These are phyloP conservation scores for Arabidopsis thaliana DNA, from an alignment of 345 rosid species.

Conservation along the genomic window DNA sequence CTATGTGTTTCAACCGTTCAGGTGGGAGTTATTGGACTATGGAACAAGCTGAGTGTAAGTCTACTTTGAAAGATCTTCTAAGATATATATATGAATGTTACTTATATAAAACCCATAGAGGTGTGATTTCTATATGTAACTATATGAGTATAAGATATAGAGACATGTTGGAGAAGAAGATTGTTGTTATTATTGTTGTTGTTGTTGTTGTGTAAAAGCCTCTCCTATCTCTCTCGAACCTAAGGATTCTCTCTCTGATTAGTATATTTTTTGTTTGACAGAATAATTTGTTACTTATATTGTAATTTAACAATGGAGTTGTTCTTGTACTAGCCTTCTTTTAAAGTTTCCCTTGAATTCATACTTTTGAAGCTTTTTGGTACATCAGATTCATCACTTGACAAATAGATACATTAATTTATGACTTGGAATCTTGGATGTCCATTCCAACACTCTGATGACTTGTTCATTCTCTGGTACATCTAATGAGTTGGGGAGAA, in stretches of 20 bases:
- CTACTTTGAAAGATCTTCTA: constrained; percentile 22
- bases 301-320: constrained; percentile 31
- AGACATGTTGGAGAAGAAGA: constrained; percentile 40
- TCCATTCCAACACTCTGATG: constrained; percentile 54
- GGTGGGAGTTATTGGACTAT: constrained; percentile 91
- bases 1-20: constrained; percentile 88
- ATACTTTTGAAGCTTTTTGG: background rate
- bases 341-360: no score
- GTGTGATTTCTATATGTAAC: constrained; percentile 47
- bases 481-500: constrained; percentile 64
- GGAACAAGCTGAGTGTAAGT: constrained; percentile 66
- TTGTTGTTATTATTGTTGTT: constrained; percentile 41
- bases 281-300: constrained; percentile 6
- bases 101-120: constrained; percentile 30
- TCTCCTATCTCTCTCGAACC: constrained; percentile 25
- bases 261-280: constrained; percentile 39
- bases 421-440: constrained; percentile 8
- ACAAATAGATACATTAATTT: constrained; percentile 3
- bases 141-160: constrained; percentile 36
- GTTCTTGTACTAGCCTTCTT: constrained; percentile 9
- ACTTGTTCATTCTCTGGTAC: constrained; percentile 78
- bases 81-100: constrained; percentile 31
- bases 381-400: background rate
- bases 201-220: constrained; percentile 32
- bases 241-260: constrained; percentile 27